Base-by-base conservation (phyloP, 139 green algal genomes). In the Gonium pectorale region DNA sequence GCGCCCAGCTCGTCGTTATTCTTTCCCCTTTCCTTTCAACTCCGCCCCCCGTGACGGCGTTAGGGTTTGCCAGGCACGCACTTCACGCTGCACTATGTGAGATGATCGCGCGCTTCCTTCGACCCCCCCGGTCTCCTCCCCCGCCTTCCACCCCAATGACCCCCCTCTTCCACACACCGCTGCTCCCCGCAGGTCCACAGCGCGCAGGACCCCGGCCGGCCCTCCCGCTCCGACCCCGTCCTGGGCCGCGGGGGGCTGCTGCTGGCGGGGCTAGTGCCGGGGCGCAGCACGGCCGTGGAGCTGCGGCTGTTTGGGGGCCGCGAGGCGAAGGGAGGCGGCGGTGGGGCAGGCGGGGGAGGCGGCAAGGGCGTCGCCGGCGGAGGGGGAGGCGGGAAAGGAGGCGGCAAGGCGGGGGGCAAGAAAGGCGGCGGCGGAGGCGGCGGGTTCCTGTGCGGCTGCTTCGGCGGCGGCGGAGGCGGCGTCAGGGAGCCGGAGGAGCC, bases 361-460 rank as follows among this genome's bases (percentile, higher is more conserved):
- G 35, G 43, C 26, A 44, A 27, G 17, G 33, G 63, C 8, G 3
- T 13, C 13, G 33, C n/a, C 40, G 37, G 40, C 60, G 15, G 40
- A 22, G 54, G 74, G 38, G 43, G 49, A 35, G 35, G 51, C 0
- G 35, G 43, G 31, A 44, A 27, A 11, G 33, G 63, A 7, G 3
- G 33, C 13, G 33, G 33, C 17, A 33, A 17, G 11, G 24, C 3
- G 8, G 67, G 67, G 6, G 27, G 15, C 40, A 38, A 75, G 40
- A 52, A 75, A 11, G 40, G 40, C 3, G 41, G 40, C 1, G 40
- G 40, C 7, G 13, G 59, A 35, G 8, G 29, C 4, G 56, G 56
- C n/a, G 38, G 40, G 40, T 46, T 71, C n/a, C 29, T 73, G 60
- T 83, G 77, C 46, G 41, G 77, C 41, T 73, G 60, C 60, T 83